Evolutionary conservation across 805 yeast species (phyloP).

Genomic region (Osmozyma mogii): DNA sequence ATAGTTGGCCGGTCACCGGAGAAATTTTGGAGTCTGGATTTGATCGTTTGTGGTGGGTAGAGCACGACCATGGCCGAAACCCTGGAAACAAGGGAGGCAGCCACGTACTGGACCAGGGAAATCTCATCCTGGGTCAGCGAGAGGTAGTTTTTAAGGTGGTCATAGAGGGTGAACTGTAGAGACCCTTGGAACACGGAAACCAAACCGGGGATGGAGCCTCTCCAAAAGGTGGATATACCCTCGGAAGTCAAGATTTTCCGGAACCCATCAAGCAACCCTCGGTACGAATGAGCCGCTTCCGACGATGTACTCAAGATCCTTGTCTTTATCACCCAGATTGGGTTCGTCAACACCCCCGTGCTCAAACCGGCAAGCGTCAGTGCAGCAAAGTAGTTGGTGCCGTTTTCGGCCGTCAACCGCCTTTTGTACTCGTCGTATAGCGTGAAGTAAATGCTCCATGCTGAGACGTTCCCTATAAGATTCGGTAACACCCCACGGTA

Average conservation of each 20-base stretch:
- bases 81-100: constrained; percentile 63
- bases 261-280: constrained; percentile 50
- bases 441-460: constrained; percentile 87
- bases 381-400: constrained; percentile 26
- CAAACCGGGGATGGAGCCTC: constrained; percentile 66
- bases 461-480: constrained; percentile 70
- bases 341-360: constrained; percentile 77
- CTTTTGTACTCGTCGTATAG: constrained; percentile 58
- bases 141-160: constrained; percentile 49
- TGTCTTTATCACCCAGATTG: constrained; percentile 93
- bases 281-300: constrained; percentile 43
- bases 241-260: constrained; percentile 40
- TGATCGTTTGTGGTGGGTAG: constrained; percentile 80
- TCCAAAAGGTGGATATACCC: constrained; percentile 59
- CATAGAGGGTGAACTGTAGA: constrained; percentile 80
- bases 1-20: constrained; percentile 19
- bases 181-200: constrained; percentile 87
- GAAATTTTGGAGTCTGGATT: constrained; percentile 59
- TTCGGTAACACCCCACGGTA: constrained; percentile 82
- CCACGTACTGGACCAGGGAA: constrained; percentile 49
- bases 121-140: constrained; percentile 17
- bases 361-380: constrained; percentile 57
- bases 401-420: constrained; percentile 8
- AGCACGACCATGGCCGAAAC: constrained; percentile 55
- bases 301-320: constrained; percentile 61